Conservation (phyloP, 768 basidiomycete genomes). For the Postia placenta region DNA sequence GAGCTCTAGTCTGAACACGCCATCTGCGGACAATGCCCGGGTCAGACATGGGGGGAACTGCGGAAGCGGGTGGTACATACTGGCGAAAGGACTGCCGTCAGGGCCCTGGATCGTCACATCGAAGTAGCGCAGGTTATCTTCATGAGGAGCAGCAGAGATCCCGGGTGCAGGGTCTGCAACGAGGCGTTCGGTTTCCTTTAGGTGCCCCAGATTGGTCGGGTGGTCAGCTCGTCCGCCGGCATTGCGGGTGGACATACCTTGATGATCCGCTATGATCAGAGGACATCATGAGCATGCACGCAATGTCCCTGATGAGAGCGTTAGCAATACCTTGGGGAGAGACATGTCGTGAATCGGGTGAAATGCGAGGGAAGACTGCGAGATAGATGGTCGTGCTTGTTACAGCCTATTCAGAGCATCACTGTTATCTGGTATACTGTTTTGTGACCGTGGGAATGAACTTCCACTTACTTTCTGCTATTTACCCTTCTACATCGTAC, state of each 20-base stretch:
- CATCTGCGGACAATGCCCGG: constrained; percentile 44
- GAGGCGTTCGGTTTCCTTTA: constrained; percentile 93
- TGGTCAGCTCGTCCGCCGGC: constrained; percentile 13
- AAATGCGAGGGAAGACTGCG: not conserved
- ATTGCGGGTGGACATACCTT: constrained; percentile 32
- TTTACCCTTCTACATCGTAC: no score
- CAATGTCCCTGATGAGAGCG: not conserved
- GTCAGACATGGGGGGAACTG: not conserved
- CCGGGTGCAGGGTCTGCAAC: constrained; percentile 96
- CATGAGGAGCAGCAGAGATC: constrained; percentile 91
- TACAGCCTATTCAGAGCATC: not conserved
- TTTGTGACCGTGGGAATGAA: not conserved
- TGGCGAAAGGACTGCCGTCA: constrained; percentile 84
- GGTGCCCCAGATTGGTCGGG: constrained; percentile 4
- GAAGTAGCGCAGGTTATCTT: constrained; percentile 97
- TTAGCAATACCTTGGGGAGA: not conserved
- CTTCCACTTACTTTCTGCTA: not conserved
- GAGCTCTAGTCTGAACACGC: constrained; percentile 91
- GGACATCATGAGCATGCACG: not conserved
- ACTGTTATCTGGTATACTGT: not conserved
- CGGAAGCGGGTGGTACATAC: constrained; percentile 28
- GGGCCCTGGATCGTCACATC: constrained; percentile 97
- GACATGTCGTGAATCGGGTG: not conserved
- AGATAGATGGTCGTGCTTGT: not conserved
- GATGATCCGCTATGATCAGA: constrained; percentile 38